Conservation (phyloP, 345 rosid species). For the Aurinia saxatilis region DNA sequence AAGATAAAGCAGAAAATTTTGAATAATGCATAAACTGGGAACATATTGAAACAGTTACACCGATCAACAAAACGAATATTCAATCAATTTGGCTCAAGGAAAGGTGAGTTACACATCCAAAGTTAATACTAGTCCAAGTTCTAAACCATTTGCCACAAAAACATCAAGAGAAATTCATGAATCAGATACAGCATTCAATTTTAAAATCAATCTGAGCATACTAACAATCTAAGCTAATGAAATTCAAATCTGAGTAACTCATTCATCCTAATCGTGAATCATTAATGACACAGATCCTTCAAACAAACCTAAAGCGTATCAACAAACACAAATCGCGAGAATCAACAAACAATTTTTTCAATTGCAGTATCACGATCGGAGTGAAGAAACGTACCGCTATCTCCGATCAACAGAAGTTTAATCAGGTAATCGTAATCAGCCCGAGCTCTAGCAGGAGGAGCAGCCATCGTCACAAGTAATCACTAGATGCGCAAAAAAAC, state of each 20-base stretch:
- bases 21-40: background rate
- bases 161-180: background rate
- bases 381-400: conserved; percentile 20
- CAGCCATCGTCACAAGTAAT: conserved; percentile 36
- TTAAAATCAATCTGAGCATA: too few species aligned
- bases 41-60: background rate
- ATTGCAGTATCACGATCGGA: background rate
- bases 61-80: background rate
- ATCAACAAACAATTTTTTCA: background rate
- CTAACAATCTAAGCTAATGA: too few species aligned
- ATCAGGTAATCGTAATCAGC: conserved; percentile 75
- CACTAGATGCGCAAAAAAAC: background rate
- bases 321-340: background rate
- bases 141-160: background rate
- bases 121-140: too few species aligned
- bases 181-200: background rate
- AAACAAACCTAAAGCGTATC: background rate
- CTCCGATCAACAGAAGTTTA: conserved; percentile 54
- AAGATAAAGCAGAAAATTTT: background rate
- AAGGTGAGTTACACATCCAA: background rate
- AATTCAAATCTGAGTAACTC: conserved; percentile 5
- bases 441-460: conserved; percentile 76
- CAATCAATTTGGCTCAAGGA: background rate
- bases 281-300: background rate
- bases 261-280: too few species aligned